phyloP scores from a whole-genome alignment of 2,329 filamentous ascomycete species.

The Escovopsis sp. region DNA sequence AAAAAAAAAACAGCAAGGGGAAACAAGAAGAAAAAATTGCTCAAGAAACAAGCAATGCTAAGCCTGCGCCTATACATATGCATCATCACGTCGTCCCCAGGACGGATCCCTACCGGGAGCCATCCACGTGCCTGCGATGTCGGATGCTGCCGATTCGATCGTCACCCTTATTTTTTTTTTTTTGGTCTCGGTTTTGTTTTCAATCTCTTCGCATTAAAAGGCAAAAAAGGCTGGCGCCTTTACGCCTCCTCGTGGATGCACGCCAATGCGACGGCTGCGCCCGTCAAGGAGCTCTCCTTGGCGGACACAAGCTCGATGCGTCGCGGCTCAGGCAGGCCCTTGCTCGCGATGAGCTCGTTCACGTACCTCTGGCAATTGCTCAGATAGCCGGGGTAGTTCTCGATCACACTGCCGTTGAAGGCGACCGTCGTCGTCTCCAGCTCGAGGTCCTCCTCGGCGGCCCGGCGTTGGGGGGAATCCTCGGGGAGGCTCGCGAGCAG shows the following conservation, averaged over 20 bases:
- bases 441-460: conserved; percentile 36
- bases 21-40: not conserved
- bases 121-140: too few species aligned
- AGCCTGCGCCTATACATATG: conserved; percentile 9
- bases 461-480: conserved; percentile 21
- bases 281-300: conserved; percentile 59
- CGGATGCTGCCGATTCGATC: too few species aligned
- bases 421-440: conserved; percentile 45
- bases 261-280: conserved; percentile 57
- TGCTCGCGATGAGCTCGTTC: conserved; percentile 36
- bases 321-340: conserved; percentile 20
- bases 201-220: too few species aligned
- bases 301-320: conserved; percentile 51
- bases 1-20: conserved; percentile 2
- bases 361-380: conserved; percentile 47
- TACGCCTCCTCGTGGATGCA: conserved; percentile 15
- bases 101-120: too few species aligned
- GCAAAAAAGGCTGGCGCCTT: not conserved
- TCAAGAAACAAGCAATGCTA: not conserved
- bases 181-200: too few species aligned
- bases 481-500: conserved; percentile 16
- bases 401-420: conserved; percentile 67
- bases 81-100: conserved; percentile 3
- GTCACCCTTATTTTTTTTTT: too few species aligned
- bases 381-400: conserved; percentile 60